These are phyloP conservation scores for Penicillium sp. DNA, from an alignment of 2,329 filamentous ascomycete genomes.

Conservation along the genomic window DNA sequence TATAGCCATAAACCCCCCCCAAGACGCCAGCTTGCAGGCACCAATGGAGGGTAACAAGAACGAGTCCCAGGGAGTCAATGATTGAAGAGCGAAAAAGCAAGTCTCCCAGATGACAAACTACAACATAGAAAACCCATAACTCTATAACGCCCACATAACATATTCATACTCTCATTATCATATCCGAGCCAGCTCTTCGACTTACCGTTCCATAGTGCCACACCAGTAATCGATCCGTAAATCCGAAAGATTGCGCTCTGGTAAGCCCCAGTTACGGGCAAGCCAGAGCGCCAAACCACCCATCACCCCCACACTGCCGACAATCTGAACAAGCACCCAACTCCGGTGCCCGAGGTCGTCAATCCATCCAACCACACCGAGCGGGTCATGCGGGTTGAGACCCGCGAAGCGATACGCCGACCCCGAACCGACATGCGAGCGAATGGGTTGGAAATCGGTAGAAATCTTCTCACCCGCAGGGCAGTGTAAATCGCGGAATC, in stretches of 20 bases:
- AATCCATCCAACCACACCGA: conserved; percentile 71
- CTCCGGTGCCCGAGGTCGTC: conserved; percentile 65
- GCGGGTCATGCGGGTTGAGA: conserved; percentile 67
- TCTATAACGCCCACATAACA: not conserved
- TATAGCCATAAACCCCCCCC: not conserved
- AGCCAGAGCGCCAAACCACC: conserved; percentile 70
- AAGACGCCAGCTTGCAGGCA: not conserved
- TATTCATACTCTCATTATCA: conserved; percentile 5
- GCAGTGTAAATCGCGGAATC: conserved; percentile 27
- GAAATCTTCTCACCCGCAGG: conserved; percentile 25
- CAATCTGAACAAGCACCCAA: conserved; percentile 68
- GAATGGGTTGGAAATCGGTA: conserved; percentile 24
- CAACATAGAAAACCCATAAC: not conserved
- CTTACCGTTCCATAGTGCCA: conserved; percentile 17
- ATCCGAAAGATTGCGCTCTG: conserved; percentile 32
- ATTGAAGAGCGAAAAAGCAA: not conserved
- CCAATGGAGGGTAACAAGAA: not conserved
- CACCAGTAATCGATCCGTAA: conserved; percentile 31
- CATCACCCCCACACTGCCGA: conserved; percentile 71
- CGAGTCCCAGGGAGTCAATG: not conserved
- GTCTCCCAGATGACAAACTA: not conserved
- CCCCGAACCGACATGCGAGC: conserved; percentile 22
- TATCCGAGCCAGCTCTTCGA: not conserved
- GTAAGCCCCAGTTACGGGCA: conserved; percentile 43
- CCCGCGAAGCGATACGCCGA: conserved; percentile 35